Base-by-base conservation (phyloP, 768 basidiomycete species). In the Leucosporidium scottii region DNA sequence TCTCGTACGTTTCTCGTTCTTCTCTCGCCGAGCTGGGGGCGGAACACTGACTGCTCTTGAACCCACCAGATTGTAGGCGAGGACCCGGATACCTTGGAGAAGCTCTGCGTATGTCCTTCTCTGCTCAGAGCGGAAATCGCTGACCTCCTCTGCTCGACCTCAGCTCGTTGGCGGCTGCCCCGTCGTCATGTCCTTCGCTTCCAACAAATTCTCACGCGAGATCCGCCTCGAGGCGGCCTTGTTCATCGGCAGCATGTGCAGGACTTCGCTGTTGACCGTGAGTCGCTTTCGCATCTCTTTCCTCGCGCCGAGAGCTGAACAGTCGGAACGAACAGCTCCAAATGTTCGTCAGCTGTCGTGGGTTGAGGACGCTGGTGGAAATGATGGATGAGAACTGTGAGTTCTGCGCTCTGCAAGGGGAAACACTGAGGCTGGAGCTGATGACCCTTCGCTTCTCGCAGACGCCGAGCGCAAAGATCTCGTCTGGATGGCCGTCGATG, bases 261-360 rank as follows among this genome's bases (percentile, higher is more conserved):
- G 92, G 76, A 89, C 92, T 0, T 97, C 94, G 3, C 87, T 92
- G 17, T 79, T 96, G 70, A 99, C 94, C 2, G 74, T 73, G 31
- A 13, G 74, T 54, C 34, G 34, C 25, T 23, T 25, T 17, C 4
- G 15, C 18, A 12, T 23, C 2, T 15, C 39, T 18, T 3, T 8
- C 0, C 21, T 18, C 23, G 48, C 36, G 39, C 18, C 25, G 9
- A 30, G 28, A 30, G 28, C 61, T 51, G 61, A 50, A 18, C 25
- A 5, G 6, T 21, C 3, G 4, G 15, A 10, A 1, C 23, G 5
- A 34, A 7, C 13, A 74, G 72, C 80, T 98, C 49, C 94, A 98
- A 76, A 98, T 97, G 94, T 97, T 98, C 80, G 96, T 98, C 69
- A 90, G 91, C 23, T 99, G 94, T 76, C 93, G 94, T 27, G 96